These are phyloP conservation scores for Talaromyces wortmannii DNA, from an alignment of 495 filamentous ascomycete species.

Conservation along the genomic window DNA sequence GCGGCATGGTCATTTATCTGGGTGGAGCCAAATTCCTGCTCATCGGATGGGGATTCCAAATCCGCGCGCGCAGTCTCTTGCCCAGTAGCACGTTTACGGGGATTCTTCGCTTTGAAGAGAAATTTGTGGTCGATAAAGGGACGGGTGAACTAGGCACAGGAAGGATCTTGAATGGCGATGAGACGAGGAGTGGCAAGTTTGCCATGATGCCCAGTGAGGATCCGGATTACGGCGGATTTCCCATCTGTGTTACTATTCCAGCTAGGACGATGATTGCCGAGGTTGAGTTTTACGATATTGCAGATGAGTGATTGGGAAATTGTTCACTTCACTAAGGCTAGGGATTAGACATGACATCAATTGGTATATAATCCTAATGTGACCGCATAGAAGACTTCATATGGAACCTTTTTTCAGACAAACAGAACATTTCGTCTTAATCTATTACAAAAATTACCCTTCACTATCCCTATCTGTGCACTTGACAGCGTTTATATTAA, in stretches of 20 bases:
- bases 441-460: no score
- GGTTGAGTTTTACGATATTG: constrained; percentile 32
- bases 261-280: constrained; percentile 42
- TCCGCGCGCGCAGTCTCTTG: constrained; percentile 17
- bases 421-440: no score
- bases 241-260: constrained; percentile 41
- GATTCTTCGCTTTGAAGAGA: constrained; percentile 35
- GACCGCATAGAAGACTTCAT: no score
- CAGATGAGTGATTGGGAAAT: constrained; percentile 5
- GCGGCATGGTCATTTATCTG: constrained; percentile 38
- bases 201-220: constrained; percentile 43
- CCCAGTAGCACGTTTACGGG: constrained; percentile 31
- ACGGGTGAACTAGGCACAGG: constrained; percentile 26
- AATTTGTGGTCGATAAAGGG: constrained; percentile 22
- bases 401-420: no score
- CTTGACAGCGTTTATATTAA: no score
- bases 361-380: no score
- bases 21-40: constrained; percentile 32
- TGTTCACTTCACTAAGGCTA: no score
- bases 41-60: constrained; percentile 42
- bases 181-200: constrained; percentile 38
- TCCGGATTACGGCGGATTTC: constrained; percentile 44
- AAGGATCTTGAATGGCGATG: constrained; percentile 40
- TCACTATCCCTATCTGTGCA: no score
- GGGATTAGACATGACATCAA: no score